A percentile compares a stretch with the other conserved stretches of the same genome.
These are phyloP conservation scores for Kondoa subrosea DNA, from an alignment of 768 basidiomycete species.

Conservation along the genomic window DNA sequence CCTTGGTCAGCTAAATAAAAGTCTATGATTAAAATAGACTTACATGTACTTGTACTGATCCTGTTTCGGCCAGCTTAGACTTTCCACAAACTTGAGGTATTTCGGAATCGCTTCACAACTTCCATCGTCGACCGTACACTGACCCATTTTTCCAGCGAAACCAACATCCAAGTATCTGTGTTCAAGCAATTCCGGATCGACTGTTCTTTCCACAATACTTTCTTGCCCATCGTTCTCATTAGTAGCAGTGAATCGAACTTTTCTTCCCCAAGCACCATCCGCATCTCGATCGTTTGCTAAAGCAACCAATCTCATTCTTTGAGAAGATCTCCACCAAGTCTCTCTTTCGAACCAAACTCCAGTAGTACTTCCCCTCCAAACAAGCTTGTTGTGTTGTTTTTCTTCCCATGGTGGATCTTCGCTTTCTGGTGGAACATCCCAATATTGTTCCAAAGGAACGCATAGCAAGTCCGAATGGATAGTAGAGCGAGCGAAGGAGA, in stretches of 20 bases:
- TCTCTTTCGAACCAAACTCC: slow-evolving; percentile 45
- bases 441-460: slow-evolving; percentile 88
- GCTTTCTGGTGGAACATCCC: slow-evolving; percentile 48
- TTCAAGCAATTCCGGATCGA: slow-evolving; percentile 39
- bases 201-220: slow-evolving; percentile 21
- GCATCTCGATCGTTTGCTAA: slow-evolving; percentile 24
- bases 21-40: slow-evolving; percentile 51
- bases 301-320: slow-evolving; percentile 37
- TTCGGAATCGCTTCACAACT: slow-evolving; percentile 39
- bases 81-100: slow-evolving; percentile 30
- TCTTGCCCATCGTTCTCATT: slow-evolving; percentile 15
- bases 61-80: slow-evolving; percentile 31
- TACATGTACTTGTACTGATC: slow-evolving; percentile 36
- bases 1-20: slow-evolving; percentile 3
- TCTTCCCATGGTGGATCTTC: slow-evolving; percentile 79
- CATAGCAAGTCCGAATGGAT: slow-evolving; percentile 83
- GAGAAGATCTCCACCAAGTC: slow-evolving; percentile 40
- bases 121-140: slow-evolving; percentile 53
- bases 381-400: slow-evolving; percentile 57
- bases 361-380: slow-evolving; percentile 94
- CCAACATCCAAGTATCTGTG: slow-evolving; percentile 70
- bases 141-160: slow-evolving; percentile 55
- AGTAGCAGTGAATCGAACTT: slow-evolving; percentile 21
- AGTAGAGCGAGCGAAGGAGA: slow-evolving; percentile 70
- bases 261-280: slow-evolving; percentile 10